Evolutionary conservation across 108 stramenopile species (phyloP), one percentile per base, ranked within the genome.

Genomic region (Stephanodiscus minutulus): DNA sequence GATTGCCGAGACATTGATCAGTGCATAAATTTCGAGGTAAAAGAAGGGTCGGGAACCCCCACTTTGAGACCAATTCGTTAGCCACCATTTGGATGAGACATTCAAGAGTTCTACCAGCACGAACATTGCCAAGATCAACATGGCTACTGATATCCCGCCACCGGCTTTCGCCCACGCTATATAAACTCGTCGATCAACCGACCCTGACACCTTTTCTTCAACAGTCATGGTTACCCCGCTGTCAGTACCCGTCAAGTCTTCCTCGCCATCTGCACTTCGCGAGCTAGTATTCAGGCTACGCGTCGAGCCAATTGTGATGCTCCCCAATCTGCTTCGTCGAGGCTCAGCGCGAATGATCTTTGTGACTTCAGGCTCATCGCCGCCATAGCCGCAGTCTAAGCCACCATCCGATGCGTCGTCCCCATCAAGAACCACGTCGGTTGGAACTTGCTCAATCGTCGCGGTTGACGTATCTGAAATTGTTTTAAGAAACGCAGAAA

Each of bases 31-130:
- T 29, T 61, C 61, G 28, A 77, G 37, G 72, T 58, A 78, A 18
- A 65, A 72, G 24, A 56, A 61, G 4, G 73, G 25, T 41, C 83
- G 13, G 2, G 61, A 53, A 0, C 72, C 70, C 8, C 69, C 59
- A 58, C 61, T 63, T 29, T 78, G 66, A 53, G 60, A 72, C 90
- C 90, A 92, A 66, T 83, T 63, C 5, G 85, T 87, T 17, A 92
- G 70, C 86, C 87, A 92, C 90, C 90, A 97, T 47, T 85, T 88
- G 5, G 88, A 84, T 5, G 72, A 13, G 12, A 96, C 74, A 53
- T 57, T 75, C 24, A 86, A 39, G 27, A 22, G 54, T 64, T 95
- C 85, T 11, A 73, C 87, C 13, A 65, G 33, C 7, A 61, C 67
- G 67, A 88, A 95, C 36, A 73, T 65, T 0, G 85, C 8, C 17